Percentiles rank a stretch among this genome's conserved stretches.
Evolutionary conservation across 768 basidiomycete genomes (phyloP).

Genomic region (Suillus brevipes): DNA sequence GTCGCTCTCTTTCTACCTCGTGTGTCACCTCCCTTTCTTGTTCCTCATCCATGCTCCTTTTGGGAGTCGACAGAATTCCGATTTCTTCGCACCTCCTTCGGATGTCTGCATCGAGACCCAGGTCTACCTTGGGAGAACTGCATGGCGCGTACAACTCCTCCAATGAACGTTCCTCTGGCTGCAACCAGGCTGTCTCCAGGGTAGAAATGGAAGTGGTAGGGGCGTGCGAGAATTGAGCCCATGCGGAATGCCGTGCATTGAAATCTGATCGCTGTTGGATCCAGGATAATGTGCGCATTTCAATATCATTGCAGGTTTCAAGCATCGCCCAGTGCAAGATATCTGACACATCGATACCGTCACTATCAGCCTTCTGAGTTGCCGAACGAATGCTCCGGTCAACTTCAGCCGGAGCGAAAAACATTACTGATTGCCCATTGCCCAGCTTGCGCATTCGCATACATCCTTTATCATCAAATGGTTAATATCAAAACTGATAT

Average conservation of each 20-base stretch:
- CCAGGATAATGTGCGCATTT: constrained; percentile 42
- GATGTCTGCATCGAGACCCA: constrained; percentile 10
- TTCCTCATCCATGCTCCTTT: constrained; percentile 42
- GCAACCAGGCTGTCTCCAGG: constrained; percentile 36
- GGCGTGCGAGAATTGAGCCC: constrained; percentile 15
- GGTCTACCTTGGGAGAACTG: not conserved
- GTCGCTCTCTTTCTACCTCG: constrained; percentile 45
- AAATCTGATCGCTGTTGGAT: constrained; percentile 36
- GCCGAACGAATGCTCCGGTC: constrained; percentile 36
- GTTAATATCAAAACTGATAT: not conserved
- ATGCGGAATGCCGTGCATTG: constrained; percentile 16
- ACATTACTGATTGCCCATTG: constrained; percentile 45
- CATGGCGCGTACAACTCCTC: constrained; percentile 34
- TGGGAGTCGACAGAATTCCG: constrained; percentile 17
- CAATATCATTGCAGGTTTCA: constrained; percentile 45
- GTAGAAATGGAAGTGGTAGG: not conserved
- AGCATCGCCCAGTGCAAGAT: constrained; percentile 46
- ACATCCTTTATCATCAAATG: constrained; percentile 36
- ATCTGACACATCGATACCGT: constrained; percentile 24
- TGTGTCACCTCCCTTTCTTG: constrained; percentile 51
- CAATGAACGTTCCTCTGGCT: constrained; percentile 40
- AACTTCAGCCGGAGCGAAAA: constrained; percentile 46
- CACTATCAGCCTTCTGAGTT: constrained; percentile 10
- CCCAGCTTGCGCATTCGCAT: constrained; percentile 57
- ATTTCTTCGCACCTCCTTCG: constrained; percentile 19